A percentile compares a stretch with the other conserved stretches of the same genome.
phyloP scores from a whole-genome alignment of 805 yeast genomes.

The Tetrapisispora namnaoensis region DNA sequence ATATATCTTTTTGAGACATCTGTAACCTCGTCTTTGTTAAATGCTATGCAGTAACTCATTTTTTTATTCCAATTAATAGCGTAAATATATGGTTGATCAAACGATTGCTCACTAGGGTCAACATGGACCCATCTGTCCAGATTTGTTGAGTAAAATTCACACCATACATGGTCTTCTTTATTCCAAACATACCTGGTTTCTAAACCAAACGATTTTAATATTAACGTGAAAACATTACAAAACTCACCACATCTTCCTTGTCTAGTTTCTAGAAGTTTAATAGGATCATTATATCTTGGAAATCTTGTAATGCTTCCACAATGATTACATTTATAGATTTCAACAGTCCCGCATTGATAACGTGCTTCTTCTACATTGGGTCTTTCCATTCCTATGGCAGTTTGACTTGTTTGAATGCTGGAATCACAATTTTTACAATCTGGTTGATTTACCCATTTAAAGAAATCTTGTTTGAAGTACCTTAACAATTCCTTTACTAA shows the following conservation, averaged over 20 bases:
- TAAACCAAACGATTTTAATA: constrained; percentile 57
- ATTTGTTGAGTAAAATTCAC: constrained; percentile 64
- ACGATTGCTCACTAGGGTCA: constrained; percentile 81
- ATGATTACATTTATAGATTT: constrained; percentile 48
- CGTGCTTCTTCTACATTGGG: constrained; percentile 39
- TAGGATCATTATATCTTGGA: constrained; percentile 68
- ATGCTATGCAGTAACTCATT: constrained; percentile 81
- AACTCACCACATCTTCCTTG: constrained; percentile 92
- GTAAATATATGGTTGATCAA: constrained; percentile 71
- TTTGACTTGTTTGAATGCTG: constrained; percentile 31
- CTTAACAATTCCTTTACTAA: constrained; percentile 46
- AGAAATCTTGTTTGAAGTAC: constrained; percentile 73
- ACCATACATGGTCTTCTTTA: constrained; percentile 93
- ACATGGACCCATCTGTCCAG: constrained; percentile 74
- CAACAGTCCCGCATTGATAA: constrained; percentile 48
- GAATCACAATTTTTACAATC: constrained; percentile 44
- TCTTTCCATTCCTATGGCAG: constrained; percentile 29
- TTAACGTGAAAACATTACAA: constrained; percentile 73
- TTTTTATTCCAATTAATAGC: constrained; percentile 85
- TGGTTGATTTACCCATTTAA: constrained; percentile 74
- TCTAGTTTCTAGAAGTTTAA: constrained; percentile 48
- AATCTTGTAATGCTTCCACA: constrained; percentile 48
- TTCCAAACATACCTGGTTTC: constrained; percentile 74
- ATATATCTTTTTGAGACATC: constrained; percentile 71
- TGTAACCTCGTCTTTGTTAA: constrained; percentile 46